Percentiles rank a stretch among this genome's conserved stretches.
Conservation (phyloP, 2,329 filamentous ascomycete genomes). For the Cylindrodendrum hubeiense region DNA sequence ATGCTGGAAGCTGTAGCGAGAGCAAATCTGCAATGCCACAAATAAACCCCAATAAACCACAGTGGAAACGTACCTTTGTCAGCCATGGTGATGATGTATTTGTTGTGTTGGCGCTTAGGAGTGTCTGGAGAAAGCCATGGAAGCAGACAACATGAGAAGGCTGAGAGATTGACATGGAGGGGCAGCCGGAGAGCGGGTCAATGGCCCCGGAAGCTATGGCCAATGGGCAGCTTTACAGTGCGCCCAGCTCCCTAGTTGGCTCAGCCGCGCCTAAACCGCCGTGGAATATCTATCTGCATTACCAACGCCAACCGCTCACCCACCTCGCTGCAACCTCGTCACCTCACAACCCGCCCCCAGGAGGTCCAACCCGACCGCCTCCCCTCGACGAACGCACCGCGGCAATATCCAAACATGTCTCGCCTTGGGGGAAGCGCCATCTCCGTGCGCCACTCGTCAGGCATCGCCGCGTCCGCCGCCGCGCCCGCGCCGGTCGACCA, state of each 20-base stretch:
- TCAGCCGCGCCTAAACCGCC: constrained; percentile 41
- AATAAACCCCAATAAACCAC: background rate
- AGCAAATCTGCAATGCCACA: background rate
- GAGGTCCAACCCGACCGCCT: background rate
- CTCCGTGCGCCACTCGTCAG: constrained; percentile 45
- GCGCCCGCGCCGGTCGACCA: constrained; percentile 40
- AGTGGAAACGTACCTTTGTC: constrained; percentile 52
- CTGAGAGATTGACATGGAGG: constrained; percentile 45
- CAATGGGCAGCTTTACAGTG: constrained; percentile 33
- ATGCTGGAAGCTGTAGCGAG: background rate
- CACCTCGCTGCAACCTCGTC: background rate
- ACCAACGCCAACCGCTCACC: background rate
- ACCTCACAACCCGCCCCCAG: background rate
- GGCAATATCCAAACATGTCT: constrained; percentile 44
- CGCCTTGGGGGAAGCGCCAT: constrained; percentile 40
- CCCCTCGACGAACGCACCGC: background rate
- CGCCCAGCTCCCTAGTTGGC: constrained; percentile 23
- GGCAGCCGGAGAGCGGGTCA: constrained; percentile 27
- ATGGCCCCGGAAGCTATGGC: constrained; percentile 13
- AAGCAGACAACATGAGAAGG: constrained; percentile 40
- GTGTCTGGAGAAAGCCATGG: constrained; percentile 23
- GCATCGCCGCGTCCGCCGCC: constrained; percentile 19
- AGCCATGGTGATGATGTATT: constrained; percentile 50
- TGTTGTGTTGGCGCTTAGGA: constrained; percentile 6
- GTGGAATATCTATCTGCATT: background rate